phyloP scores from a whole-genome alignment of 163 green algal species.

The Chloroidium sp. region DNA sequence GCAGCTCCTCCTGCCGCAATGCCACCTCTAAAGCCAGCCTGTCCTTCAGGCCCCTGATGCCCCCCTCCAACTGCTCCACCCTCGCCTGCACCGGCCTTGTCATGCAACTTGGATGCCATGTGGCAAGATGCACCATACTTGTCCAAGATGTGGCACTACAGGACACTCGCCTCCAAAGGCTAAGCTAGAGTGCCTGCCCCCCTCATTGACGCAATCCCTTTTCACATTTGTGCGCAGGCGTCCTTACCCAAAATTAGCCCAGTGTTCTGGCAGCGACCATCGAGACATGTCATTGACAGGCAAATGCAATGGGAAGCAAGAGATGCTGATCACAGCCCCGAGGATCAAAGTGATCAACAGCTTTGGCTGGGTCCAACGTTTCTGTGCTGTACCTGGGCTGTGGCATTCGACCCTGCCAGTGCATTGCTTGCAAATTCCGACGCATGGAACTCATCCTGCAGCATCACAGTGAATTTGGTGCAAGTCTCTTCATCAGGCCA shows the following conservation, averaged over 20 bases:
- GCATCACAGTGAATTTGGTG: neutral
- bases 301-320: neutral
- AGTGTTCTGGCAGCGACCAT: neutral
- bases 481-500: no score
- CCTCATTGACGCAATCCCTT: no score
- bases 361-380: neutral
- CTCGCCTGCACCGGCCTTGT: constrained; percentile 46
- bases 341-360: neutral
- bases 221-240: no score
- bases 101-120: neutral
- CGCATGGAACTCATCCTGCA: neutral
- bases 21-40: constrained; percentile 42
- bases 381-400: neutral
- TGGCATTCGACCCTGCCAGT: neutral
- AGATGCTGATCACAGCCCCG: neutral
- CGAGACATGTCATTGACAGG: neutral
- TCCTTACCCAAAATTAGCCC: no score
- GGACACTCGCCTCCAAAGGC: neutral
- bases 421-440: neutral
- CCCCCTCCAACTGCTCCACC: constrained; percentile 50
- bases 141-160: neutral
- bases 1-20: constrained; percentile 39
- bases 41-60: constrained; percentile 47
- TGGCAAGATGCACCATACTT: no score
- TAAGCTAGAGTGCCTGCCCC: neutral